Percentiles rank a stretch among this genome's conserved stretches.
Conservation (phyloP, 2,329 filamentous ascomycete genomes). For the Scedosporium minutisporum region DNA sequence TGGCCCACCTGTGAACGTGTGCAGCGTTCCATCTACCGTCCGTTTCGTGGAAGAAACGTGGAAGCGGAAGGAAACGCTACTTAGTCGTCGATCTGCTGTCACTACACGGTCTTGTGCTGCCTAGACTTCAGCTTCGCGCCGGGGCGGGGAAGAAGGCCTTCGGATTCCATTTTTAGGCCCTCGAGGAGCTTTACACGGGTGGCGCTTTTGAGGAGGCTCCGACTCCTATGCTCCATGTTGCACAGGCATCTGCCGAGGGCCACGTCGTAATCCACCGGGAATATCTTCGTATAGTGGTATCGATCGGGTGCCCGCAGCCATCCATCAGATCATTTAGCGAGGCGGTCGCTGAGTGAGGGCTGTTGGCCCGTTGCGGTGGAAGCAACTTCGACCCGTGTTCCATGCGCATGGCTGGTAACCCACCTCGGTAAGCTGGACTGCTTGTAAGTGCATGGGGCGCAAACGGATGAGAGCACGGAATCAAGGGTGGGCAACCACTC, state of each 20-base stretch:
- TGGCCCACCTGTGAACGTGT: neutral
- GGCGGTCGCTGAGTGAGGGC: neutral
- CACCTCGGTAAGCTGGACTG: neutral
- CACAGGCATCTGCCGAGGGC: neutral
- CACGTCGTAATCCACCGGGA: neutral
- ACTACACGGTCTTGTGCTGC: too few relatives aligned
- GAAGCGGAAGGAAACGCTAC: neutral
- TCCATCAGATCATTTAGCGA: neutral
- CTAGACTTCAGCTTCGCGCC: neutral
- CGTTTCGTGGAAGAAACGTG: neutral
- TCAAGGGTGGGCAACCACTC: neutral
- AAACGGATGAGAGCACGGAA: neutral
- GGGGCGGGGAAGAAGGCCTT: neutral
- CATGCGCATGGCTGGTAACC: neutral
- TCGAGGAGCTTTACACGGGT: too few relatives aligned
- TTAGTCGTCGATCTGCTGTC: neutral
- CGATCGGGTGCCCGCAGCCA: neutral
- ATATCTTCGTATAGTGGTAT: slow-evolving; percentile 1
- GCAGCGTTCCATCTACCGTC: neutral
- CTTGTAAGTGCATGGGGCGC: neutral
- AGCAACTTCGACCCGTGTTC: neutral
- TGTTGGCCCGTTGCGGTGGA: neutral
- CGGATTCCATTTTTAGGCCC: neutral
- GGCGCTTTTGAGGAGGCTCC: neutral
- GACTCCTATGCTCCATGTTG: neutral